phyloP scores from a whole-genome alignment of 2,329 filamentous ascomycete species.

The Pyrenophora tritici-repentis region DNA sequence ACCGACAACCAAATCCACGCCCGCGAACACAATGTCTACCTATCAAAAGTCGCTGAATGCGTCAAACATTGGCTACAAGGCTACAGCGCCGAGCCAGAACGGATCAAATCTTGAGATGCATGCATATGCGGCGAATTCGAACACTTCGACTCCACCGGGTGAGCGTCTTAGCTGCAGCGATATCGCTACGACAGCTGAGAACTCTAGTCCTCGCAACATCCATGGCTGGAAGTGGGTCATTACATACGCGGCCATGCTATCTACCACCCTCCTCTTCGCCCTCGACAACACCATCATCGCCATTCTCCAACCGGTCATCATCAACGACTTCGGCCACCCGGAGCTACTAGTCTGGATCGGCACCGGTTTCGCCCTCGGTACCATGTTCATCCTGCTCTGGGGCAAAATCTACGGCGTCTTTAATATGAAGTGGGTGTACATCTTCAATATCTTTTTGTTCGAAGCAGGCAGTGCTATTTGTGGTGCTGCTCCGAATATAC shows the following conservation, averaged over 20 bases:
- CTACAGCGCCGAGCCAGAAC: neutral
- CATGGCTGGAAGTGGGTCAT: constrained; percentile 6
- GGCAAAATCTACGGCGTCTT: constrained; percentile 52
- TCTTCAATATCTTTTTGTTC: constrained; percentile 22
- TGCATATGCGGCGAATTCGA: neutral
- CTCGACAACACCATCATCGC: constrained; percentile 37
- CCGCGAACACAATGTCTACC: neutral
- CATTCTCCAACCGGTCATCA: constrained; percentile 35
- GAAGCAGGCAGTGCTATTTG: constrained; percentile 44
- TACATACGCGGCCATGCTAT: neutral
- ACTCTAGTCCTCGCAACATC: neutral
- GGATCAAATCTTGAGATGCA: neutral
- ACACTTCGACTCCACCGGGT: neutral
- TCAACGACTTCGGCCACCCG: constrained; percentile 33
- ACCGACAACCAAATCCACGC: neutral
- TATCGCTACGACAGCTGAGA: no score
- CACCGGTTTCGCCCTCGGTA: constrained; percentile 37
- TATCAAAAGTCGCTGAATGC: neutral
- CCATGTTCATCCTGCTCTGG: constrained; percentile 17
- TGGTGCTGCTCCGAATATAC: constrained; percentile 39
- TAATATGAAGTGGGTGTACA: constrained; percentile 50
- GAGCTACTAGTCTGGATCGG: constrained; percentile 33
- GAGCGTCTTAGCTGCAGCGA: neutral
- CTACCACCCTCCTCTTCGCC: constrained; percentile 19
- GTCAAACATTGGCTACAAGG: neutral